These are phyloP conservation scores for Fusarium heterosporum DNA, from an alignment of 2,329 filamentous ascomycete genomes.

Conservation along the genomic window DNA sequence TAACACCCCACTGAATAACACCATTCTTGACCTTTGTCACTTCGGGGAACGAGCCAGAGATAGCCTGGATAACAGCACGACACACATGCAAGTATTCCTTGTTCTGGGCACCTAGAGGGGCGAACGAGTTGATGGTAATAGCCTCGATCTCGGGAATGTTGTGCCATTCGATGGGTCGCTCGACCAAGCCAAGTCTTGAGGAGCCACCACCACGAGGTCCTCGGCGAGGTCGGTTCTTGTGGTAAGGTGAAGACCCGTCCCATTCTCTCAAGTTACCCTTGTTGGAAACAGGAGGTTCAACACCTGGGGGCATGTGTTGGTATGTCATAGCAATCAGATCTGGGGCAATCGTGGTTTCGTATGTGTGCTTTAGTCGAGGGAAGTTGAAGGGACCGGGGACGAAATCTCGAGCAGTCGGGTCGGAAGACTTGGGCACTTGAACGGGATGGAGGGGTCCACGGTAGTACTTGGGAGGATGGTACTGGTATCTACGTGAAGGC, in stretches of 20 bases:
- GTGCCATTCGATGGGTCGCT: slow-evolving; percentile 79
- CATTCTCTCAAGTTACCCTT: slow-evolving; percentile 81
- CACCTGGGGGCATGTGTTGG: slow-evolving; percentile 84
- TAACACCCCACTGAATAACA: slow-evolving; percentile 80
- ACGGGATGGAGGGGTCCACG: slow-evolving; percentile 93
- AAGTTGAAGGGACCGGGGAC: slow-evolving; percentile 90
- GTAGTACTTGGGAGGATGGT: slow-evolving; percentile 92
- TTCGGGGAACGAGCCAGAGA: slow-evolving; percentile 79
- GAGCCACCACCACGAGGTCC: slow-evolving; percentile 79
- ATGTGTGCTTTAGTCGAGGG: slow-evolving; percentile 90
- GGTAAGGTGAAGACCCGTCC: slow-evolving; percentile 93
- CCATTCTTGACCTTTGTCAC: slow-evolving; percentile 77
- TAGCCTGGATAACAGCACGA: slow-evolving; percentile 84
- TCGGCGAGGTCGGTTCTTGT: slow-evolving; percentile 87
- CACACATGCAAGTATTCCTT: slow-evolving; percentile 83
- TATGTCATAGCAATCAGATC: slow-evolving; percentile 93
- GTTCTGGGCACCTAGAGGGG: slow-evolving; percentile 77
- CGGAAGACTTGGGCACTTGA: slow-evolving; percentile 86
- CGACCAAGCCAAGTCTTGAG: slow-evolving; percentile 76
- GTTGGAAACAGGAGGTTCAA: slow-evolving; percentile 59
- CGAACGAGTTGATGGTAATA: slow-evolving; percentile 82
- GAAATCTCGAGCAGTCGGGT: slow-evolving; percentile 89
- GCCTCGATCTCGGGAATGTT: slow-evolving; percentile 87
- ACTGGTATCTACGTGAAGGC: slow-evolving; percentile 80
- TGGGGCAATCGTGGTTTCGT: slow-evolving; percentile 83